phyloP scores from a whole-genome alignment of 805 yeast species.

The Lipomyces yamadae region DNA sequence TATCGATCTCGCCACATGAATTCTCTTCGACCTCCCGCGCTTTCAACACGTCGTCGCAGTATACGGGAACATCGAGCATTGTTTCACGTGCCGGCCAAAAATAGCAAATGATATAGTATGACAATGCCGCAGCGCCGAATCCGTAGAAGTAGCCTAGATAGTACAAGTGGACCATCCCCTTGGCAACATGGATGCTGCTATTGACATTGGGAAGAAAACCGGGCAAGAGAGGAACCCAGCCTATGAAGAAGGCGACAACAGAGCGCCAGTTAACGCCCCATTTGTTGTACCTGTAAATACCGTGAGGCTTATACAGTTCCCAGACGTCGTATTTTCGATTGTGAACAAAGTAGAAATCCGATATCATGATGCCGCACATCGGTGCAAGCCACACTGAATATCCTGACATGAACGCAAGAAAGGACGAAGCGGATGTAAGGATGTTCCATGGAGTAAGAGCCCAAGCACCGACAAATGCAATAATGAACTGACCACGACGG shows the following conservation, averaged over 20 bases:
- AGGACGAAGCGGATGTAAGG: slow-evolving; percentile 67
- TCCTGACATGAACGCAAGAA: slow-evolving; percentile 79
- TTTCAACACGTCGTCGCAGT: slow-evolving; percentile 17
- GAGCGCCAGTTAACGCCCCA: slow-evolving; percentile 53
- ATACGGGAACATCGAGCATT: slow-evolving; percentile 28
- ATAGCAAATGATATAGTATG: slow-evolving; percentile 24
- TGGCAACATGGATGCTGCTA: slow-evolving; percentile 10
- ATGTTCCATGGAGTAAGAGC: slow-evolving; percentile 83
- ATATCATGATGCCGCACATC: slow-evolving; percentile 73
- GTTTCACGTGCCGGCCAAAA: slow-evolving; percentile 33
- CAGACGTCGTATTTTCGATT: slow-evolving; percentile 49
- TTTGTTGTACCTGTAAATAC: slow-evolving; percentile 51
- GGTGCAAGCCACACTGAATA: slow-evolving; percentile 82
- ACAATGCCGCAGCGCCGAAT: slow-evolving; percentile 27
- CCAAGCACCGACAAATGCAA: slow-evolving; percentile 71
- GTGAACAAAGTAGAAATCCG: slow-evolving; percentile 50
- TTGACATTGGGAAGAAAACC: slow-evolving; percentile 35
- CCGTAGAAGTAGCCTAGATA: slow-evolving; percentile 40
- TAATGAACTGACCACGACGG: slow-evolving; percentile 64
- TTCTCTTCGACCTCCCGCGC: slow-evolving; percentile 25
- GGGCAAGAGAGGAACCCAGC: slow-evolving; percentile 38
- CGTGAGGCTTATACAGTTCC: slow-evolving; percentile 49
- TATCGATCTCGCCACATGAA: not conserved
- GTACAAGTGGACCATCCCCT: slow-evolving; percentile 33
- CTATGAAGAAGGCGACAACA: slow-evolving; percentile 47